A percentile compares a stretch with the other conserved stretches of the same genome.
phyloP scores from a whole-genome alignment of 768 basidiomycete species.

The Lactifluus pinguis region DNA sequence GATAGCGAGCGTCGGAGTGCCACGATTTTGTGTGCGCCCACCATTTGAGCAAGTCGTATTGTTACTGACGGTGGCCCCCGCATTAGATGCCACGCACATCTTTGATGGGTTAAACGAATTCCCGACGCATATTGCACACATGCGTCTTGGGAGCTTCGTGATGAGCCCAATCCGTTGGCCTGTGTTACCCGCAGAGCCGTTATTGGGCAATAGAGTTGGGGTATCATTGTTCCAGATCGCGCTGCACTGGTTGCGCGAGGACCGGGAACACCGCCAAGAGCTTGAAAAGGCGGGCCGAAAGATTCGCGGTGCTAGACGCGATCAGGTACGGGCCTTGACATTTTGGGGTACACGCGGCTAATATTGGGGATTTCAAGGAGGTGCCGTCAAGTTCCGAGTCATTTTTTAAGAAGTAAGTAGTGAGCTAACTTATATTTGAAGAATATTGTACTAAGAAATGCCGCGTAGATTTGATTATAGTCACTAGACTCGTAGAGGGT shows the following conservation, averaged over 20 bases:
- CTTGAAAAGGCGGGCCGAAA: conserved; percentile 52
- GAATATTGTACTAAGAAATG: neutral
- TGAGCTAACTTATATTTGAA: neutral
- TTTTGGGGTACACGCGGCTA: conserved; percentile 1
- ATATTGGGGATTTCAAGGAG: conserved; percentile 28
- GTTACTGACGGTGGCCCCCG: neutral
- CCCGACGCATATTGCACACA: conserved; percentile 89
- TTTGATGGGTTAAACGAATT: conserved; percentile 89
- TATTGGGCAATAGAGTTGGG: conserved; percentile 19
- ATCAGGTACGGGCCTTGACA: conserved; percentile 35
- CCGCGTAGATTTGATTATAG: conserved; percentile 14
- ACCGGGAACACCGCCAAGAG: conserved; percentile 54
- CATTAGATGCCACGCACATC: conserved; percentile 88
- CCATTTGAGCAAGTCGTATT: neutral
- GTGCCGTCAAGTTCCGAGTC: conserved; percentile 70
- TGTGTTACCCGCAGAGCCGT: conserved; percentile 22
- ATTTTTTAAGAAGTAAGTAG: conserved; percentile 76
- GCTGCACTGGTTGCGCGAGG: conserved; percentile 80
- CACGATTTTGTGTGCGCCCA: conserved; percentile 74
- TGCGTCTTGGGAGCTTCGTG: conserved; percentile 73
- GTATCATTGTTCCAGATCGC: conserved; percentile 59
- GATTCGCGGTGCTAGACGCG: conserved; percentile 48
- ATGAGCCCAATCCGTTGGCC: conserved; percentile 68
- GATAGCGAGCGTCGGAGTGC: conserved; percentile 76
- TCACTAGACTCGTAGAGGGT: neutral